Evolutionary conservation across 805 yeast genomes (phyloP).

Genomic region (Ogataea thermomethanolica): DNA sequence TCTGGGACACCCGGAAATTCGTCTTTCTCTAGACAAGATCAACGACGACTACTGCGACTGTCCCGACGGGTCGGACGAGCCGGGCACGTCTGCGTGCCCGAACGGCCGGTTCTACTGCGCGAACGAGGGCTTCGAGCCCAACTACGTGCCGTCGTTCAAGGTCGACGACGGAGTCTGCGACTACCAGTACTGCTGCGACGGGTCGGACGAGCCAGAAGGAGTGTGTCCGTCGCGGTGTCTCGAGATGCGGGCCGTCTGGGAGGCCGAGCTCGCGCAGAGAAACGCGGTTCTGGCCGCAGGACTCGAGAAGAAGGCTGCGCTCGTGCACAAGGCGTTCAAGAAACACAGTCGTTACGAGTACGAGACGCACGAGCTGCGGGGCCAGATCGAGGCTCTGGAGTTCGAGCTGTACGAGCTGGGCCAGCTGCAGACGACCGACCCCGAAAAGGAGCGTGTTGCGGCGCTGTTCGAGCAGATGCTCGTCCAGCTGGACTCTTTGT

Average conservation of each 20-base stretch:
- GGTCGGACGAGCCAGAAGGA: constrained; percentile 69
- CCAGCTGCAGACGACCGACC: not conserved
- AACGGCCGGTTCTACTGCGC: constrained; percentile 61
- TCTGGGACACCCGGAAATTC: constrained; percentile 61
- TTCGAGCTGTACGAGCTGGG: constrained; percentile 21
- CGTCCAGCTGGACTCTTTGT: constrained; percentile 10
- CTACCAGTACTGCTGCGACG: constrained; percentile 87
- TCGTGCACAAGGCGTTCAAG: constrained; percentile 30
- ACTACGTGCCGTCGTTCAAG: constrained; percentile 58
- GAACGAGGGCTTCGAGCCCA: constrained; percentile 67
- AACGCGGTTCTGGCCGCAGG: constrained; percentile 33
- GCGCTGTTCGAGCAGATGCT: constrained; percentile 9
- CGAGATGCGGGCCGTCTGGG: constrained; percentile 43
- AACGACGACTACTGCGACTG: constrained; percentile 94
- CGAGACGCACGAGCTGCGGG: constrained; percentile 11
- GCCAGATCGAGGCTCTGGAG: constrained; percentile 25
- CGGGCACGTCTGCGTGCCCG: constrained; percentile 86
- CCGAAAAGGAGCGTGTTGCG: constrained; percentile 6
- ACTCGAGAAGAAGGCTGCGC: constrained; percentile 29
- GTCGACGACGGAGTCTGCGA: constrained; percentile 94
- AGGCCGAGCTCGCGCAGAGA: constrained; percentile 14
- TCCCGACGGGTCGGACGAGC: constrained; percentile 97
- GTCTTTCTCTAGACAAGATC: constrained; percentile 55
- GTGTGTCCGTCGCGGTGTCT: constrained; percentile 58
- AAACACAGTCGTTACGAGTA: constrained; percentile 16